Conservation (phyloP, 495 filamentous ascomycete species). For the Hypoxylon lenormandii region DNA sequence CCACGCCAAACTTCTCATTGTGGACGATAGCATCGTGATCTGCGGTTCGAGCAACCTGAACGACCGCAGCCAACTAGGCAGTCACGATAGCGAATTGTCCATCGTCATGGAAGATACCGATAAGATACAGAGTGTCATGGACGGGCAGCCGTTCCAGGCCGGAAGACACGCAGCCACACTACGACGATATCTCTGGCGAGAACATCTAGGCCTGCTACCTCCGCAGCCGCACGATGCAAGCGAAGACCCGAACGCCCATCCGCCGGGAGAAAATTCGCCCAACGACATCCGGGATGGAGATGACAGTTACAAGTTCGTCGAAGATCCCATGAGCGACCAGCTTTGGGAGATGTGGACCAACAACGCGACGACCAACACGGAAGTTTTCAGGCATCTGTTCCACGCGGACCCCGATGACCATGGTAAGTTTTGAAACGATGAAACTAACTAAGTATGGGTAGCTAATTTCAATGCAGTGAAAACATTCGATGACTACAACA, state of each 20-base stretch:
- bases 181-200: constrained; percentile 87
- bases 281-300: constrained; percentile 74
- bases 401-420: constrained; percentile 91
- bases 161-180: constrained; percentile 82
- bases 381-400: constrained; percentile 88
- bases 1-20: constrained; percentile 88
- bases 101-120: constrained; percentile 91
- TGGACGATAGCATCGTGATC: constrained; percentile 82
- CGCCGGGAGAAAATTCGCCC: constrained; percentile 74
- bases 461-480: constrained; percentile 64
- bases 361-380: constrained; percentile 80
- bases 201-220: constrained; percentile 86
- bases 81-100: constrained; percentile 90
- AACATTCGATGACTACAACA: constrained; percentile 89
- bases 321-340: constrained; percentile 81
- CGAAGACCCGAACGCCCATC: constrained; percentile 81
- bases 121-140: constrained; percentile 78
- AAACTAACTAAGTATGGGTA: background rate
- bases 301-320: constrained; percentile 78
- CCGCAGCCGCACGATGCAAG: constrained; percentile 77
- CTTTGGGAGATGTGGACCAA: constrained; percentile 88
- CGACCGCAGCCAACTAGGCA: constrained; percentile 88
- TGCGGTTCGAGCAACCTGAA: constrained; percentile 94
- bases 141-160: constrained; percentile 78
- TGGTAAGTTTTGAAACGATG: constrained; percentile 58